phyloP scores from a whole-genome alignment of 2,329 filamentous ascomycete species.

The Cytospora chrysosperma region DNA sequence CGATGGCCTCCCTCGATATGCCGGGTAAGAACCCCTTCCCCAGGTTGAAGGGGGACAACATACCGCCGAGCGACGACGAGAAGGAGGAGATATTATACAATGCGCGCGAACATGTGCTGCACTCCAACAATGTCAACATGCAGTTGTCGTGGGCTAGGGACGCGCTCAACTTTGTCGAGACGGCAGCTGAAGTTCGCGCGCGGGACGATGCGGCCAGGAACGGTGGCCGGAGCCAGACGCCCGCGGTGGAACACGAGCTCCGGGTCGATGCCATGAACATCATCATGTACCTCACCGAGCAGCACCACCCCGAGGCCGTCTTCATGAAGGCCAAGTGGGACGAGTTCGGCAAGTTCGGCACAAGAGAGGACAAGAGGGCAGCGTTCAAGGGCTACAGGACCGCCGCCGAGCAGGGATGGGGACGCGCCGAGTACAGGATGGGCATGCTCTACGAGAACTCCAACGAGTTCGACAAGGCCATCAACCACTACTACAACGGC shows the following conservation, averaged over 20 bases:
- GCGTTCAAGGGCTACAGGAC: slow-evolving; percentile 83
- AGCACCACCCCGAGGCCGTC: slow-evolving; percentile 88
- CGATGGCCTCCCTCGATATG: slow-evolving; percentile 48
- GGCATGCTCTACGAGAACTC: slow-evolving; percentile 98
- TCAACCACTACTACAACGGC: slow-evolving; percentile 85
- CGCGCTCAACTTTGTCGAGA: slow-evolving; percentile 83
- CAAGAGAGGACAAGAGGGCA: slow-evolving; percentile 88
- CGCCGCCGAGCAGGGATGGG: slow-evolving; percentile 83
- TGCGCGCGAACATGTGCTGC: slow-evolving; percentile 78
- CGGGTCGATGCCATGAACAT: slow-evolving; percentile 89
- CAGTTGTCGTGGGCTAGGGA: slow-evolving; percentile 97
- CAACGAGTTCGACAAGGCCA: slow-evolving; percentile 86
- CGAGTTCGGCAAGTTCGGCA: slow-evolving; percentile 95
- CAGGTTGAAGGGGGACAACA: slow-evolving; percentile 79
- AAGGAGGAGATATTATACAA: slow-evolving; percentile 87
- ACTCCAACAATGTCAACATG: slow-evolving; percentile 93
- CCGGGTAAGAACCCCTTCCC: slow-evolving; percentile 93
- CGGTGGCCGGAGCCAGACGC: slow-evolving; percentile 68
- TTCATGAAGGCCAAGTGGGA: slow-evolving; percentile 97
- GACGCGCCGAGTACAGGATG: slow-evolving; percentile 90
- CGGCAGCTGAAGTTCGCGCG: slow-evolving; percentile 72
- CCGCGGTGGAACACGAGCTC: slow-evolving; percentile 84
- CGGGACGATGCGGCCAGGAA: slow-evolving; percentile 51
- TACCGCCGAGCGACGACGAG: slow-evolving; percentile 91
- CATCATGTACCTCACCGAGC: slow-evolving; percentile 82